Evolutionary conservation across 805 yeast genomes (phyloP).

Genomic region (Nakazawaea holstii): DNA sequence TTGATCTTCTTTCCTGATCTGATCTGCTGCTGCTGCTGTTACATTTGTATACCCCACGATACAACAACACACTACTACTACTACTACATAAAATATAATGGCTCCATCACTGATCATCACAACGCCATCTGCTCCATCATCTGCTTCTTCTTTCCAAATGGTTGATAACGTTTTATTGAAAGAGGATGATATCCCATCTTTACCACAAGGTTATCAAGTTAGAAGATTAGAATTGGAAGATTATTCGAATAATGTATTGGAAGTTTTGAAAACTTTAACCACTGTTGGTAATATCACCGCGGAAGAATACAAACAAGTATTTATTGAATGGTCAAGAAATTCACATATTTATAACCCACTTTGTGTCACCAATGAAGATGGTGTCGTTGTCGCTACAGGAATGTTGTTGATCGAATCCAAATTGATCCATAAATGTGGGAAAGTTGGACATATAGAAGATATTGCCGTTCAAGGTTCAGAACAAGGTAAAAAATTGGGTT

Average conservation of each 20-base stretch:
- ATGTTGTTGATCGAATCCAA: conserved; percentile 76
- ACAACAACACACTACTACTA: too few relatives aligned
- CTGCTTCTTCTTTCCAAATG: conserved; percentile 1
- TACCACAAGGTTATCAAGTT: conserved; percentile 66
- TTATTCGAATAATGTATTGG: conserved; percentile 55
- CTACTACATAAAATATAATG: background rate
- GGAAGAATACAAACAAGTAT: conserved; percentile 42
- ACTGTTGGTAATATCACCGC: conserved; percentile 70
- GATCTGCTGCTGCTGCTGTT: too few relatives aligned
- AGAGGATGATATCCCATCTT: conserved; percentile 9
- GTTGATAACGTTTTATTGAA: background rate
- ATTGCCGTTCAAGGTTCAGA: conserved; percentile 70
- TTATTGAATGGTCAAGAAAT: conserved; percentile 52
- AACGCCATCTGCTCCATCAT: conserved; percentile 6
- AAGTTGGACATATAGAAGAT: conserved; percentile 93
- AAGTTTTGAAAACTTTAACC: conserved; percentile 65
- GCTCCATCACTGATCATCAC: conserved; percentile 5
- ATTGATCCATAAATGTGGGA: conserved; percentile 76
- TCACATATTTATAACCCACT: conserved; percentile 57
- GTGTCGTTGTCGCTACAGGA: conserved; percentile 75
- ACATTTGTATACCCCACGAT: too few relatives aligned
- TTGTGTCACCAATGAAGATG: conserved; percentile 54
- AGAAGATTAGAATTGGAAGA: conserved; percentile 55
- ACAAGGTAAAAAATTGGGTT: conserved; percentile 84
- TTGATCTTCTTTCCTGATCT: background rate